These are phyloP conservation scores for Crucibulum laeve DNA, from an alignment of 768 basidiomycete species.

Conservation along the genomic window DNA sequence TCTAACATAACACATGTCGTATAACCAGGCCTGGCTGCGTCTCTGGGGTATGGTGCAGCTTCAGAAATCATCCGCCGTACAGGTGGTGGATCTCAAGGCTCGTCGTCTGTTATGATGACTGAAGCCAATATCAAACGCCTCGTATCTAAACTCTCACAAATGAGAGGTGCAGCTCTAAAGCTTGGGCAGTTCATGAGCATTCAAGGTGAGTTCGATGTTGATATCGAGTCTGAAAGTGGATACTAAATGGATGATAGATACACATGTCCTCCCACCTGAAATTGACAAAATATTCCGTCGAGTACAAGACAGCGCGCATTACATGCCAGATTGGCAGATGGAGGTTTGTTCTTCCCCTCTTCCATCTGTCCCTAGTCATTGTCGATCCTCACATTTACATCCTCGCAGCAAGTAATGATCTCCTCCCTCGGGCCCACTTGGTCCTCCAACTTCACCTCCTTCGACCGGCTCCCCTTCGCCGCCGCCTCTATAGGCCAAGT, in stretches of 20 bases:
- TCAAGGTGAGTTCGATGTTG: conserved; percentile 49
- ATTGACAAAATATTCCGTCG: conserved; percentile 84
- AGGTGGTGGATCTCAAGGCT: conserved; percentile 28
- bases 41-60: conserved; percentile 85
- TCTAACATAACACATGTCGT: not conserved
- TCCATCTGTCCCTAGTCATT: not conserved
- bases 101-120: conserved; percentile 72
- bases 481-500: conserved; percentile 98
- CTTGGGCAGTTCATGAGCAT: conserved; percentile 97
- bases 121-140: conserved; percentile 88
- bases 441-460: conserved; percentile 64
- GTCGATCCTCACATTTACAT: conserved; percentile 2
- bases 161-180: conserved; percentile 96
- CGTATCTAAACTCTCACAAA: conserved; percentile 88
- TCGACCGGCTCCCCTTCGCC: conserved; percentile 86
- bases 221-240: not conserved
- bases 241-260: conserved; percentile 47
- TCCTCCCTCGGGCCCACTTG: conserved; percentile 75
- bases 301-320: conserved; percentile 94
- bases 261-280: conserved; percentile 82
- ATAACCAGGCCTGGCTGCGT: conserved; percentile 78
- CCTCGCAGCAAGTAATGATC: conserved; percentile 59
- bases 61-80: conserved; percentile 79
- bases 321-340: conserved; percentile 99
- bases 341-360: conserved; percentile 47